These are phyloP conservation scores for Trichosanthes cucumerina DNA, from an alignment of 306 rosid species.

Conservation along the genomic window DNA sequence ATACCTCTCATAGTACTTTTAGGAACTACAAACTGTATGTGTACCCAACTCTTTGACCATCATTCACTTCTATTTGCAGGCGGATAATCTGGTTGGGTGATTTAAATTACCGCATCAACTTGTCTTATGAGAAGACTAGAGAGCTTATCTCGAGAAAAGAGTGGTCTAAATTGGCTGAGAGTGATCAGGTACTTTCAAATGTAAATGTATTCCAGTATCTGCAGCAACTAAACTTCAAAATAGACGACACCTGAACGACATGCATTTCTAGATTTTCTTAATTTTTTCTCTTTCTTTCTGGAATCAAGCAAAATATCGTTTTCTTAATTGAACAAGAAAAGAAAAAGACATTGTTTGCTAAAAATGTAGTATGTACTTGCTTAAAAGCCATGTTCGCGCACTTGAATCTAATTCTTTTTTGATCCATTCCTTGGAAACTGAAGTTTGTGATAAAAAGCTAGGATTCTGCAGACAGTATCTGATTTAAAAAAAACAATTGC, in stretches of 20 bases:
- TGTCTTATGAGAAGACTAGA: constrained; percentile 60
- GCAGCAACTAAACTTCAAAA: background rate
- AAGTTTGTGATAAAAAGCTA: background rate
- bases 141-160: constrained; percentile 56
- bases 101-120: constrained; percentile 75
- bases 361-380: background rate
- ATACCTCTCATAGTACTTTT: background rate
- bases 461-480: background rate
- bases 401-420: background rate
- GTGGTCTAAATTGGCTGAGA: constrained; percentile 62
- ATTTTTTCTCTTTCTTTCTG: background rate
- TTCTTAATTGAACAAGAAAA: background rate
- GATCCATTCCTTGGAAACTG: background rate
- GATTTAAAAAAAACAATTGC: background rate
- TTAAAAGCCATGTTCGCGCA: background rate
- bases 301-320: background rate
- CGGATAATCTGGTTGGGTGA: constrained; percentile 89
- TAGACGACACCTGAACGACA: background rate
- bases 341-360: background rate
- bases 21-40: background rate
- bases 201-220: background rate
- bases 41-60: background rate
- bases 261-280: background rate
- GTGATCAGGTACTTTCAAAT: constrained; percentile 59
- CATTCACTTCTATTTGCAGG: constrained; percentile 32